Base-by-base conservation (phyloP, 176 grass and related monocot species). In the Cenchrus americanus region DNA sequence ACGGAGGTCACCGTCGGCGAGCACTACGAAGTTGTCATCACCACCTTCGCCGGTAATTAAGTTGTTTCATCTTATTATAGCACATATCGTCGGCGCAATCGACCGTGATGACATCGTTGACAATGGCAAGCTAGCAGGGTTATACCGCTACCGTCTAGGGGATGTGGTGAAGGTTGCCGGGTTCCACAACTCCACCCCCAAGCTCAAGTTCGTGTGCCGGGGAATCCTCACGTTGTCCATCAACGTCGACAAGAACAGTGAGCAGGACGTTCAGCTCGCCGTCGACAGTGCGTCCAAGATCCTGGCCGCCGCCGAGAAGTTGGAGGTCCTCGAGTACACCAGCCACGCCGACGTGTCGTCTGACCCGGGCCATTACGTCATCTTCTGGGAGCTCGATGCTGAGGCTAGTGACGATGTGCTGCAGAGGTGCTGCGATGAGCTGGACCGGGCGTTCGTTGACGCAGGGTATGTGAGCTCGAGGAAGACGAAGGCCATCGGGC, bases 181-280 rank as follows among this genome's bases (percentile, higher is more conserved):
- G 6, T 98, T 94, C 54, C 59, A 98, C 90, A 94, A 98, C 87
- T 85, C 87, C 22, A 86, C 92, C 6, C 95, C 95, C 19, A 89
- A 92, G 88, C 88, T 98, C 44, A 93, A 90, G 87, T 98, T 95
- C 71, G 23, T 92, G 55, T 90, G 91, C 85, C 68, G 93, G 6
- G 80, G 91, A 5, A 86, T 82, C 61, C 82, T 95, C 19, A 51
- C 83, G 77, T 83, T 98, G 61, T 85, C 30, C 41, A 88, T 98
- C 91, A 98, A 98, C 76, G 91, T 95, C 53, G 95, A 98, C 90
- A 98, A 95, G 83, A 98, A 95, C 89, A 98, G 79, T 14, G 93
- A 98, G 84, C 84, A 85, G 75, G 93, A 98, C 83, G 87, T 98
- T 14, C 91, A 98, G 71, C 62, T 93, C 5, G 87, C 89, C 19